Percentiles rank a stretch among this genome's conserved stretches.
These are phyloP conservation scores for Cercospora sojina DNA, from an alignment of 2,329 filamentous ascomycete species.

Conservation along the genomic window DNA sequence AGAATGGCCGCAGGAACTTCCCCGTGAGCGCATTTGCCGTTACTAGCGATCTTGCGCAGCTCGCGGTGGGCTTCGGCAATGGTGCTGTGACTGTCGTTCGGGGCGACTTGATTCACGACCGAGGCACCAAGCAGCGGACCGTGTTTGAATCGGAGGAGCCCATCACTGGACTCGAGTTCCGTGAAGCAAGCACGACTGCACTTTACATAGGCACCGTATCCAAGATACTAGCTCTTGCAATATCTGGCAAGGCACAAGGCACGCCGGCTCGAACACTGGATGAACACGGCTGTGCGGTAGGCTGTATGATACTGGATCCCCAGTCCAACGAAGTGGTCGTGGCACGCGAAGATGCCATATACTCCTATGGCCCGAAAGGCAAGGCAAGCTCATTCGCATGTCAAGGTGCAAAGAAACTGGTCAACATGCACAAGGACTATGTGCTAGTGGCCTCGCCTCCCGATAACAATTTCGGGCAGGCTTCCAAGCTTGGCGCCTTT, in stretches of 20 bases:
- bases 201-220: slow-evolving; percentile 91
- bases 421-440: slow-evolving; percentile 80
- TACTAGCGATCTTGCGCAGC: slow-evolving; percentile 83
- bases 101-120: slow-evolving; percentile 91
- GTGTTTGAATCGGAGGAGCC: slow-evolving; percentile 97
- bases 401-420: slow-evolving; percentile 81
- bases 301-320: slow-evolving; percentile 87
- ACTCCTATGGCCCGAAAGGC: slow-evolving; percentile 84
- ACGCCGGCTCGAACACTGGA: slow-evolving; percentile 85
- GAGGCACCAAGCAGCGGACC: slow-evolving; percentile 88
- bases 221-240: slow-evolving; percentile 79
- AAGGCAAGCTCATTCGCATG: slow-evolving; percentile 86
- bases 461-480: slow-evolving; percentile 54
- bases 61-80: slow-evolving; percentile 94
- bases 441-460: slow-evolving; percentile 82
- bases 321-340: slow-evolving; percentile 81
- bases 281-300: slow-evolving; percentile 85
- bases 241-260: slow-evolving; percentile 85
- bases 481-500: slow-evolving; percentile 69
- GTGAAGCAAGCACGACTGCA: slow-evolving; percentile 64
- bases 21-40: slow-evolving; percentile 92
- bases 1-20: slow-evolving; percentile 88
- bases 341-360: slow-evolving; percentile 92
- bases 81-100: slow-evolving; percentile 90
- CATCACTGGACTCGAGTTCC: slow-evolving; percentile 84